A percentile compares a stretch with the other conserved stretches of the same genome.
These are phyloP conservation scores for Sporothrix phasma DNA, from an alignment of 2,329 filamentous ascomycete genomes.

Conservation along the genomic window DNA sequence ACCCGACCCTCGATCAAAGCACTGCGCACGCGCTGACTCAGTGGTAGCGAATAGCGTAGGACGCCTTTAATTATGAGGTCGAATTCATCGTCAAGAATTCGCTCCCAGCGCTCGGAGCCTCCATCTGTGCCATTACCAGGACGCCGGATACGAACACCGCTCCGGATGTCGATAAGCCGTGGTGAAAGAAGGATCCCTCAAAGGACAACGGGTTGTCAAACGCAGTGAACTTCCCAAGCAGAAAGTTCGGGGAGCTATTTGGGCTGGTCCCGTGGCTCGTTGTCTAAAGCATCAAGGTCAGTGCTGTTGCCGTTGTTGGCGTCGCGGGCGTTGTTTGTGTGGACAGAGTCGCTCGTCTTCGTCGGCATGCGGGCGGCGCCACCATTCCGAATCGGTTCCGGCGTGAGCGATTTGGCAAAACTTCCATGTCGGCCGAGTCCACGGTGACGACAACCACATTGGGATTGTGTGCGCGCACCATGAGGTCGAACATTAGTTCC, in stretches of 20 bases:
- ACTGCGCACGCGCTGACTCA: constrained; percentile 50
- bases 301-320: constrained; percentile 17
- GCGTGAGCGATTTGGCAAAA: constrained; percentile 94
- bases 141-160: constrained; percentile 69
- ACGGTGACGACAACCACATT: constrained; percentile 86
- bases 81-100: constrained; percentile 82
- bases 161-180: constrained; percentile 62
- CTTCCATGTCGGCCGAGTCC: constrained; percentile 75
- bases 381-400: constrained; percentile 56
- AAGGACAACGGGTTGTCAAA: constrained; percentile 86
- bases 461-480: constrained; percentile 80
- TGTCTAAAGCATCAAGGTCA: constrained; percentile 29
- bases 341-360: neutral
- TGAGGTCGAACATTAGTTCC: constrained; percentile 87
- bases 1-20: constrained; percentile 51
- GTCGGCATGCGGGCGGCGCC: constrained; percentile 32
- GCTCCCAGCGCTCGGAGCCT: constrained; percentile 80
- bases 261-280: constrained; percentile 44
- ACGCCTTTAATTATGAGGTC: constrained; percentile 87
- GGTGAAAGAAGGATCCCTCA: constrained; percentile 79
- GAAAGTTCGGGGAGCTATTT: constrained; percentile 69
- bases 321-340: neutral
- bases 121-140: constrained; percentile 86
- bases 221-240: constrained; percentile 76
- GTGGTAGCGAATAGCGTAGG: constrained; percentile 65